Base-by-base conservation (phyloP, 2,329 filamentous ascomycete genomes). In the Lecanicillium sp. region DNA sequence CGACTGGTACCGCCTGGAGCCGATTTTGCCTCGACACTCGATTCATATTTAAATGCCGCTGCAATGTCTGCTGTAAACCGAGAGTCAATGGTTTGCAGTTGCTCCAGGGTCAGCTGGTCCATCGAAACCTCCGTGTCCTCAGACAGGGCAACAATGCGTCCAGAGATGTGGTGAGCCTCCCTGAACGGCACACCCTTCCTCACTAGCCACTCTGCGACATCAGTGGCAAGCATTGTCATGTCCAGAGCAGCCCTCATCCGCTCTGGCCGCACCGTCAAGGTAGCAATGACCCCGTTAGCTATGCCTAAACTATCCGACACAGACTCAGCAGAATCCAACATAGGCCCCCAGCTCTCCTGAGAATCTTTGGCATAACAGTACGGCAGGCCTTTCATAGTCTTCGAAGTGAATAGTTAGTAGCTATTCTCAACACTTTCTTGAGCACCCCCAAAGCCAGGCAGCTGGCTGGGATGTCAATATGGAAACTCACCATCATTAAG, bases 331-430 rank as follows among this genome's bases (percentile, higher is more conserved):
- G 80, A 77, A 59, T 88, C 83, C 41, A 88, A 71, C 58, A 89
- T 72, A 8, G 83, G 82, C 63, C 86, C 80, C 44, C 85, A 80
- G 29, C 75, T 78, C 58, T 89, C 84, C 57, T 89, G 84, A 31
- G 85, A 57, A 56, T 88, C 82, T 58, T 87, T 85, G 67, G 85
- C 85, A 64, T 88, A 88, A 17, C 79, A 84, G 22, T 71, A 75
- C 14, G 83, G 82, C 29, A 87, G 71, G 39, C 81, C 79, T 49
- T 65, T 65, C 43, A 59, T 63, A 36, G 68, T 83, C 67, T 57
- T 11, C 22, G 9, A 45, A n/a, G 38, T 38, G 45, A 35, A 41
- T 30, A 37, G 48, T 58, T 48, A 58, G 53, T 51, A 40, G 42
- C 43, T 51, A 37, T 33, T 54, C 49, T 54, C 27, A 16, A 56